Conservation (phyloP, 2,329 filamentous ascomycete species). For the Xylaria sp. region DNA sequence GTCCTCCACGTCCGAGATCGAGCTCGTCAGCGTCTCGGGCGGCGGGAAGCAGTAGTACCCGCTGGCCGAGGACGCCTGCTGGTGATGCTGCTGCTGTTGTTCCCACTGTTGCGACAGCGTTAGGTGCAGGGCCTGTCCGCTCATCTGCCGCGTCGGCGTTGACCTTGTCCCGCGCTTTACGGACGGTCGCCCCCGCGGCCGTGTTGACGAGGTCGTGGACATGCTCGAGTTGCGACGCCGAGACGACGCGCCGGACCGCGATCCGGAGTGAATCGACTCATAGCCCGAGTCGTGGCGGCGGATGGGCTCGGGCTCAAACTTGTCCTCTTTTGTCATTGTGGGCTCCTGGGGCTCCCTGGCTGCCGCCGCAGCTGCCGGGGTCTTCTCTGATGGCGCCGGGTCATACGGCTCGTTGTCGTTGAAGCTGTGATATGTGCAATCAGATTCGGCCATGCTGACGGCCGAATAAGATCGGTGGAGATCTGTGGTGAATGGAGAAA, state of each 20-base stretch:
- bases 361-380: slow-evolving; percentile 32
- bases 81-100: no score
- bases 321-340: slow-evolving; percentile 27
- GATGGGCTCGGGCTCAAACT: slow-evolving; percentile 46
- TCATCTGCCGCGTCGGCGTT: slow-evolving; percentile 30
- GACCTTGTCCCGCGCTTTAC: slow-evolving; percentile 47
- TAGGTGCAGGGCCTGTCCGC: slow-evolving; percentile 31
- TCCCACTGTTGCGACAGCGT: slow-evolving; percentile 35
- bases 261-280: slow-evolving; percentile 51
- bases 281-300: slow-evolving; percentile 63
- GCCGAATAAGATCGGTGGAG: slow-evolving; percentile 39
- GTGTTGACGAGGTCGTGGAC: slow-evolving; percentile 37
- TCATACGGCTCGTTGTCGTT: slow-evolving; percentile 53
- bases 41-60: slow-evolving; percentile 56
- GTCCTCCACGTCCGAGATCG: no score
- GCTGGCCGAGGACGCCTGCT: no score
- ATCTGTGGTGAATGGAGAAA: slow-evolving; percentile 24
- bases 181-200: slow-evolving; percentile 45
- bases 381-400: slow-evolving; percentile 12
- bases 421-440: slow-evolving; percentile 59
- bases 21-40: slow-evolving; percentile 40
- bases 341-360: slow-evolving; percentile 15
- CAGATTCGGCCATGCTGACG: slow-evolving; percentile 49
- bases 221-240: slow-evolving; percentile 34
- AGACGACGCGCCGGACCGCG: slow-evolving; percentile 40